Percentiles rank a stretch among this genome's conserved stretches.
Conservation (phyloP, 139 green algal species). For the Pycnococcus provasolii region DNA sequence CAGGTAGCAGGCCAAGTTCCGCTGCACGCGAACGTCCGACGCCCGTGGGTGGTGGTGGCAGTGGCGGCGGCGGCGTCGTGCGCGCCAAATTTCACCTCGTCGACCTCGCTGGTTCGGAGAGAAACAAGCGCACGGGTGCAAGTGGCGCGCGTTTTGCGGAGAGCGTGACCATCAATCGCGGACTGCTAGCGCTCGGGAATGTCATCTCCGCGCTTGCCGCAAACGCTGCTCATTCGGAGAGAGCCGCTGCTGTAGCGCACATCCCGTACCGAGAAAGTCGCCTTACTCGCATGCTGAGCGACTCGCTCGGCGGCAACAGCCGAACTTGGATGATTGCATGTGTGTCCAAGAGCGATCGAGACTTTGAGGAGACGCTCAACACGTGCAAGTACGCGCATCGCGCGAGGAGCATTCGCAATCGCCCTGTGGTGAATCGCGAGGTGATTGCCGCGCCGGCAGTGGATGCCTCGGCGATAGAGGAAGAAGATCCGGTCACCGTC, state of each 20-base stretch:
- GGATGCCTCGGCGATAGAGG: too few species aligned
- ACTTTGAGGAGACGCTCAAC: conserved; percentile 43
- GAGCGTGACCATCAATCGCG: conserved; percentile 89
- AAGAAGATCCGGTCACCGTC: too few species aligned
- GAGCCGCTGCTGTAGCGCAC: conserved; percentile 52
- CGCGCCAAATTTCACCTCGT: conserved; percentile 91
- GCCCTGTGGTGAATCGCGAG: conserved; percentile 77
- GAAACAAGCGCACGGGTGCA: conserved; percentile 83
- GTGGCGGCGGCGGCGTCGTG: not conserved
- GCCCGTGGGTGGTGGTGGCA: not conserved
- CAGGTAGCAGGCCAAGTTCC: too few species aligned
- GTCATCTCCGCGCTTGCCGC: conserved; percentile 83
- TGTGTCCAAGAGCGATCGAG: conserved; percentile 28
- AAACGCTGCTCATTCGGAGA: conserved; percentile 74
- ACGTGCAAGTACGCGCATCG: conserved; percentile 42
- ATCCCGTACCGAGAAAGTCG: conserved; percentile 85
- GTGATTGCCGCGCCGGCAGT: too few species aligned
- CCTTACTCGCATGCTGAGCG: conserved; percentile 83
- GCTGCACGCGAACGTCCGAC: conserved; percentile 7
- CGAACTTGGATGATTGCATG: conserved; percentile 46
- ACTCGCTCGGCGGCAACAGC: conserved; percentile 44
- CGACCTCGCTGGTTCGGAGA: conserved; percentile 74
- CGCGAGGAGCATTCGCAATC: conserved; percentile 85
- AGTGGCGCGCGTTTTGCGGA: conserved; percentile 51
- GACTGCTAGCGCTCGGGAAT: conserved; percentile 91